Percentiles rank a stretch among this genome's conserved stretches.
These are phyloP conservation scores for Acanthamoeba royreba DNA, from an alignment of 208 protist species.

Conservation along the genomic window DNA sequence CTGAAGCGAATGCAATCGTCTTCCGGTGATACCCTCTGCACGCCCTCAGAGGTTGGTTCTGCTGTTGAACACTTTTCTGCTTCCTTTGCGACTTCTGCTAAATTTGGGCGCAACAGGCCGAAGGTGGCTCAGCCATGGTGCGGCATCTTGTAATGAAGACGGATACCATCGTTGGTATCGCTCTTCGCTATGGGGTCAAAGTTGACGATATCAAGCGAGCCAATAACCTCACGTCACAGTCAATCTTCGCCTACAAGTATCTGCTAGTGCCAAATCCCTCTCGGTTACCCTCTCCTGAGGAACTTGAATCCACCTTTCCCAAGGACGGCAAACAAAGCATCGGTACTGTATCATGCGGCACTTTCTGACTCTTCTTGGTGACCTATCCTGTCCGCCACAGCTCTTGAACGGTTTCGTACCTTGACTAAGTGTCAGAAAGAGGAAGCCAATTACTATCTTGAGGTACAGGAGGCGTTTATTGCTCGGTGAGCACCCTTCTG, in stretches of 20 bases:
- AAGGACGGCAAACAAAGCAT: conserved; percentile 10
- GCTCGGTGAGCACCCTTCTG: no score
- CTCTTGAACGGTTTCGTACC: background rate
- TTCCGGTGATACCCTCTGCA: no score
- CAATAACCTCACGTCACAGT: conserved; percentile 17
- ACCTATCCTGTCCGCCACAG: background rate
- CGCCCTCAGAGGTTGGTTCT: background rate
- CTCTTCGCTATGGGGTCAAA: background rate
- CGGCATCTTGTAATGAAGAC: background rate
- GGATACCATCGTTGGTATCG: background rate
- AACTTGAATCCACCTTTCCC: background rate
- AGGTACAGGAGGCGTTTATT: no score
- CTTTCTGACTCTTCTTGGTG: background rate
- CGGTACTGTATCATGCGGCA: background rate
- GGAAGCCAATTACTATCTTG: background rate
- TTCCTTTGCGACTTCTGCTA: background rate
- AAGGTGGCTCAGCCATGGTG: background rate
- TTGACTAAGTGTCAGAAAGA: background rate
- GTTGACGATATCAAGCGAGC: conserved; percentile 25
- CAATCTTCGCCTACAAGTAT: conserved; percentile 6
- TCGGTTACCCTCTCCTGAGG: background rate
- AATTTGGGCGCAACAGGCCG: background rate
- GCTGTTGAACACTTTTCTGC: background rate
- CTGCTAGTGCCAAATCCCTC: background rate
- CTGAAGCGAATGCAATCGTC: no score